Percentiles rank a stretch among this genome's conserved stretches.
Evolutionary conservation across 331 rosid genomes (phyloP).

Genomic region (Erythrophleum ivorense): DNA sequence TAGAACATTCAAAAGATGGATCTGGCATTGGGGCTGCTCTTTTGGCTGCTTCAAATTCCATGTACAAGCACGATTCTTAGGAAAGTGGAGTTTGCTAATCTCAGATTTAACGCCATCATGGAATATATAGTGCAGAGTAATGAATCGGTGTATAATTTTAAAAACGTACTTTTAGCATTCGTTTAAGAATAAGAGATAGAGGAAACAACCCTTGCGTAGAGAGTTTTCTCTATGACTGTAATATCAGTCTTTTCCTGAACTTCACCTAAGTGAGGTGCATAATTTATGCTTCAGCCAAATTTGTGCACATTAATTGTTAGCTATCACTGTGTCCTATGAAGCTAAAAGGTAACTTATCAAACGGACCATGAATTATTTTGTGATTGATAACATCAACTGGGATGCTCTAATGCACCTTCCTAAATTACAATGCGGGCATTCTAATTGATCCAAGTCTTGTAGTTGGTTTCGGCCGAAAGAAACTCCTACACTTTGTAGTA

Average conservation of each 20-base stretch:
- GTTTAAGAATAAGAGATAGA: slow-evolving; percentile 15
- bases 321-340: background rate
- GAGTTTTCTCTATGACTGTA: background rate
- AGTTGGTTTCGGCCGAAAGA: no score
- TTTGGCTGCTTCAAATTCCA: slow-evolving; percentile 92
- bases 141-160: slow-evolving; percentile 25
- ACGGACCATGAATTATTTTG: no score
- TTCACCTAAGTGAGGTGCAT: background rate
- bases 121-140: background rate
- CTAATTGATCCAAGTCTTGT: no score
- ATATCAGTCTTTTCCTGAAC: background rate
- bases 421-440: background rate
- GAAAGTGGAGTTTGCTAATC: background rate
- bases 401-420: background rate
- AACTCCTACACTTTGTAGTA: no score
- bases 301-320: no score
- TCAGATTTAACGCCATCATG: background rate
- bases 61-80: slow-evolving; percentile 53
- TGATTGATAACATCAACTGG: background rate
- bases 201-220: background rate
- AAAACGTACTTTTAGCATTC: background rate
- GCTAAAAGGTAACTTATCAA: no score
- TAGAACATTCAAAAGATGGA: slow-evolving; percentile 85
- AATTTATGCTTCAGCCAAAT: background rate
- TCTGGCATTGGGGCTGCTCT: slow-evolving; percentile 97